phyloP scores from a whole-genome alignment of 805 yeast species.

The Nakazawaea ernobii region DNA sequence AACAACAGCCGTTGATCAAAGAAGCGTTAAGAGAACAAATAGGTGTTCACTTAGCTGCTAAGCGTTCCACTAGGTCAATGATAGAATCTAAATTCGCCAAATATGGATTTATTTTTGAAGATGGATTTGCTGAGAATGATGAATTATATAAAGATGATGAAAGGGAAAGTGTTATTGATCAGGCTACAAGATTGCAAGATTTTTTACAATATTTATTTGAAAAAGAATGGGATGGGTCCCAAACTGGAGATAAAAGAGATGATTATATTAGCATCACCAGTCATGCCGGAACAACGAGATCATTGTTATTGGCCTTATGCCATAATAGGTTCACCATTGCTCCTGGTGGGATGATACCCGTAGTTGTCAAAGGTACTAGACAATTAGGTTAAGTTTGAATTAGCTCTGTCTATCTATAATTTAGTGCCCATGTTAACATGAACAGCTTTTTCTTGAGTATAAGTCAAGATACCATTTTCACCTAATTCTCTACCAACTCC shows the following conservation, averaged over 20 bases:
- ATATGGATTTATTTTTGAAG: slow-evolving; percentile 38
- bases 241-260: slow-evolving; percentile 18
- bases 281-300: slow-evolving; percentile 56
- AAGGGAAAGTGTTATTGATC: slow-evolving; percentile 46
- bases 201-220: slow-evolving; percentile 39
- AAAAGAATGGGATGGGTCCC: slow-evolving; percentile 11
- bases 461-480: slow-evolving; percentile 61
- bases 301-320: slow-evolving; percentile 41
- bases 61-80: slow-evolving; percentile 36
- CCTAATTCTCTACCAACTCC: slow-evolving; percentile 84
- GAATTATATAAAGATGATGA: slow-evolving; percentile 34
- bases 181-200: slow-evolving; percentile 40
- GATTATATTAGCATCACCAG: slow-evolving; percentile 43
- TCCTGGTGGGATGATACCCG: slow-evolving; percentile 63
- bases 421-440: slow-evolving; percentile 43
- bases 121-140: slow-evolving; percentile 45
- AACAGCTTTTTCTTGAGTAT: slow-evolving; percentile 72
- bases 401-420: slow-evolving; percentile 23
- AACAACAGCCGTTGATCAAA: slow-evolving; percentile 22
- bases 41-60: slow-evolving; percentile 57
- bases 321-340: slow-evolving; percentile 56
- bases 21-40: slow-evolving; percentile 57
- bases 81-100: slow-evolving; percentile 33
- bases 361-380: slow-evolving; percentile 42
- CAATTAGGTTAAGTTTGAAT: not conserved